Conservation (phyloP, 495 filamentous ascomycete species). For the Tuber indicum region DNA sequence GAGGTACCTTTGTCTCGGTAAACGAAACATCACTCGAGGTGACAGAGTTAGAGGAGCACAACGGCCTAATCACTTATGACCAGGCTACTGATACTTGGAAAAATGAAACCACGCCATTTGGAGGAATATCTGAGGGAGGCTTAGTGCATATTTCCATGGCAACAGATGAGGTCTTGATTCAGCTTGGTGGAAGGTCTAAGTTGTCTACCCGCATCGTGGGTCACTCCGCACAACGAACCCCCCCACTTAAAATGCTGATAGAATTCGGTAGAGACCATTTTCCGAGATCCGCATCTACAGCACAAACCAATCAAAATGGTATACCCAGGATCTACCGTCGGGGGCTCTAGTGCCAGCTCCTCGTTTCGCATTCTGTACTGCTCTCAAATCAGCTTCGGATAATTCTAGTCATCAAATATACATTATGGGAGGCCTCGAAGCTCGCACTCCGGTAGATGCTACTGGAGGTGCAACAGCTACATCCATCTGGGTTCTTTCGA, state of each 20-base stretch:
- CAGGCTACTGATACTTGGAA: constrained; percentile 1
- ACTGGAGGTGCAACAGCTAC: background rate
- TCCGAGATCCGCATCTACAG: constrained; percentile 18
- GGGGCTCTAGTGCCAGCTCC: too few species aligned
- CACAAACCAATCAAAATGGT: too few species aligned
- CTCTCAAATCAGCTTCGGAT: too few species aligned
- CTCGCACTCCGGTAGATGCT: background rate
- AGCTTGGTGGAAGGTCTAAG: constrained; percentile 10
- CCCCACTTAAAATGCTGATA: too few species aligned
- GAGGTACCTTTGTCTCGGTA: too few species aligned
- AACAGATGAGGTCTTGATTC: constrained; percentile 12
- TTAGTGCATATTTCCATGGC: constrained; percentile 1
- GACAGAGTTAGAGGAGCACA: background rate
- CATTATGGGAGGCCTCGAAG: constrained; percentile 7
- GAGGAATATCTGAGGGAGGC: too few species aligned
- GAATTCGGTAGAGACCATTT: constrained; percentile 8
- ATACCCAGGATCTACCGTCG: too few species aligned
- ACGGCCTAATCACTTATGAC: constrained; percentile 6
- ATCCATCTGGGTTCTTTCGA: constrained; percentile 10
- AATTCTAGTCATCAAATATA: background rate
- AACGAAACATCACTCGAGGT: background rate
- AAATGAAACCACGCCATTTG: background rate
- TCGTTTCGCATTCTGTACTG: too few species aligned
- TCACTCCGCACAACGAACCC: too few species aligned
- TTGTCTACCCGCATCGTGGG: background rate